A percentile compares a stretch with the other conserved stretches of the same genome.
Conservation (phyloP, 257 asterid genomes). For the Nicotiana tomentosiformis region DNA sequence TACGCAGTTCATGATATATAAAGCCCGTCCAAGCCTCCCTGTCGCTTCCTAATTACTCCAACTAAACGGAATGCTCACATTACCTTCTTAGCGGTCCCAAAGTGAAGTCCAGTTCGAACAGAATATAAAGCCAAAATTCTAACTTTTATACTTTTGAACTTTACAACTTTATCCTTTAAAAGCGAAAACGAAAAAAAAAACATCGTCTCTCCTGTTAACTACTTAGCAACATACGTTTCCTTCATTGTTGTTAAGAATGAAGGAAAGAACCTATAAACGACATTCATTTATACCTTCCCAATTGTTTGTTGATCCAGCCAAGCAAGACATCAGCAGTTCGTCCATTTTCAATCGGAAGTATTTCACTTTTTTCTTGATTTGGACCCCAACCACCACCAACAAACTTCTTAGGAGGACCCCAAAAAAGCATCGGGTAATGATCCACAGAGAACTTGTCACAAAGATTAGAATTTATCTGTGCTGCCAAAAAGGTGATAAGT, state of each 20-base stretch:
- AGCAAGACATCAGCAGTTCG: slow-evolving; percentile 68
- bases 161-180: no score
- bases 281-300: slow-evolving; percentile 45
- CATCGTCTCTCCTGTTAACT: no score
- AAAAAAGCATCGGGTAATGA: slow-evolving; percentile 74
- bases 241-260: background rate
- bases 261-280: background rate
- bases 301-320: slow-evolving; percentile 71
- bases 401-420: slow-evolving; percentile 89
- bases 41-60: background rate
- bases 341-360: slow-evolving; percentile 46
- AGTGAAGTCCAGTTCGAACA: background rate
- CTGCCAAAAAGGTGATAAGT: slow-evolving; percentile 66
- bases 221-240: no score
- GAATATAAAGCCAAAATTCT: background rate
- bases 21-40: background rate
- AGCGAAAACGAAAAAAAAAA: no score
- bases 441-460: slow-evolving; percentile 82
- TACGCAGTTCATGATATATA: background rate
- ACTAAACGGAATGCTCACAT: background rate
- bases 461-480: slow-evolving; percentile 75
- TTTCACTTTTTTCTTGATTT: slow-evolving; percentile 51
- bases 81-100: background rate
- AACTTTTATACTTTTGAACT: no score
- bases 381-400: slow-evolving; percentile 68